phyloP scores from a whole-genome alignment of 768 basidiomycete species.

The Rhodosporidiobolus sp. region DNA sequence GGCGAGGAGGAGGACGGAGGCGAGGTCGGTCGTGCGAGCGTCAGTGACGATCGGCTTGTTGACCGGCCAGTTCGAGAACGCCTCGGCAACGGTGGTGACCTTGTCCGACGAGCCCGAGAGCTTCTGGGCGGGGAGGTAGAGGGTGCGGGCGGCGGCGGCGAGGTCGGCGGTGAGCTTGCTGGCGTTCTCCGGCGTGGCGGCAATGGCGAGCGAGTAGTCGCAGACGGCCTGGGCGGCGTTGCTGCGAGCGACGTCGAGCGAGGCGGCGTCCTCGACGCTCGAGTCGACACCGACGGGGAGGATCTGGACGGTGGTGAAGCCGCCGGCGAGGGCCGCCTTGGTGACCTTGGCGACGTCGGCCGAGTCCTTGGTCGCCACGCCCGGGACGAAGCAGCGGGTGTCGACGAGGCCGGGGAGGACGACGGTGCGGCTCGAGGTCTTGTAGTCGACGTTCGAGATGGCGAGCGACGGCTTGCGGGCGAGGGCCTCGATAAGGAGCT shows the following conservation, averaged over 20 bases:
- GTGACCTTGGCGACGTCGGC: slow-evolving; percentile 66
- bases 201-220: slow-evolving; percentile 79
- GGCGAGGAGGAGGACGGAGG: slow-evolving; percentile 88
- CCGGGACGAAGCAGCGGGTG: slow-evolving; percentile 79
- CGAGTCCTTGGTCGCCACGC: slow-evolving; percentile 57
- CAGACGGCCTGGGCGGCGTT: slow-evolving; percentile 70
- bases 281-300: slow-evolving; percentile 65
- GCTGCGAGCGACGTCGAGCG: slow-evolving; percentile 66
- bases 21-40: slow-evolving; percentile 84
- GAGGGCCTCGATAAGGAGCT: slow-evolving; percentile 88
- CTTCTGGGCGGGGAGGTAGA: slow-evolving; percentile 76
- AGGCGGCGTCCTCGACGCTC: slow-evolving; percentile 63
- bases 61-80: slow-evolving; percentile 83
- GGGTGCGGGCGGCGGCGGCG: slow-evolving; percentile 71
- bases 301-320: slow-evolving; percentile 81
- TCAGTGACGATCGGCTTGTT: slow-evolving; percentile 94
- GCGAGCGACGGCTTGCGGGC: slow-evolving; percentile 78
- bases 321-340: slow-evolving; percentile 78
- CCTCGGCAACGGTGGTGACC: slow-evolving; percentile 62
- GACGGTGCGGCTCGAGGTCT: slow-evolving; percentile 86
- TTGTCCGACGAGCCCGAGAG: slow-evolving; percentile 35
- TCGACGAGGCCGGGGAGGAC: slow-evolving; percentile 90
- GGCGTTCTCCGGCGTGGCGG: slow-evolving; percentile 68
- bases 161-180: slow-evolving; percentile 66
- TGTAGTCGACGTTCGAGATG: slow-evolving; percentile 84